A percentile compares a stretch with the other conserved stretches of the same genome.
These are phyloP conservation scores for Neofusicoccum kwambonambiense DNA, from an alignment of 2,329 filamentous ascomycete genomes.

Conservation along the genomic window DNA sequence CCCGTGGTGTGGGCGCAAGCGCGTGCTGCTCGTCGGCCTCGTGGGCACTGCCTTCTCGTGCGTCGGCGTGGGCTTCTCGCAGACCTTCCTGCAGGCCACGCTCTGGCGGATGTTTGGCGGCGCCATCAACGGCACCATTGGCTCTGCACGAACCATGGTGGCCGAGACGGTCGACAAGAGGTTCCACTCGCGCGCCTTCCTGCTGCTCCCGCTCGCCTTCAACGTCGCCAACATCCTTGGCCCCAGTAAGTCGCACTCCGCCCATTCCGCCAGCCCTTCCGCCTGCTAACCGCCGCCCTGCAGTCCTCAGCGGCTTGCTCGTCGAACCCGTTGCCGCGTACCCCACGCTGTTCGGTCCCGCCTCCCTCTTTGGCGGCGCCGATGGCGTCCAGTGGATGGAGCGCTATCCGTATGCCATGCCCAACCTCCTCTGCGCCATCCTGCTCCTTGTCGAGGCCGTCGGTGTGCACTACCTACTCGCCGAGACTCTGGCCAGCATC, in stretches of 20 bases:
- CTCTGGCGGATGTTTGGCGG: constrained; percentile 41
- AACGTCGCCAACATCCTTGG: constrained; percentile 43
- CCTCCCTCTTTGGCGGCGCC: constrained; percentile 53
- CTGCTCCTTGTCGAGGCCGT: constrained; percentile 55
- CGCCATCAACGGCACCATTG: constrained; percentile 43
- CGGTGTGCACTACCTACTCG: constrained; percentile 58
- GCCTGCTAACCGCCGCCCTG: neutral
- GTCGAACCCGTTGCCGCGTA: constrained; percentile 60
- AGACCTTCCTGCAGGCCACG: constrained; percentile 40
- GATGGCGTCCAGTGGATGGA: constrained; percentile 60
- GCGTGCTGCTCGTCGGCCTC: constrained; percentile 40
- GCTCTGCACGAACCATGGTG: constrained; percentile 43
- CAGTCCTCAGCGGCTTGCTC: constrained; percentile 62
- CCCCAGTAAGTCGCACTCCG: constrained; percentile 25
- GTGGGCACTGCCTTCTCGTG: constrained; percentile 40
- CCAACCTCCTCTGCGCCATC: constrained; percentile 60
- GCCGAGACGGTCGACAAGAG: constrained; percentile 40
- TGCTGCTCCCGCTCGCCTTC: constrained; percentile 41
- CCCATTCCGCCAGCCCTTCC: neutral
- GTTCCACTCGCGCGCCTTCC: constrained; percentile 41
- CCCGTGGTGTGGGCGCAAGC: constrained; percentile 46
- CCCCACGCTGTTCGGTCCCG: constrained; percentile 57
- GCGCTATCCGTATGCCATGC: constrained; percentile 62
- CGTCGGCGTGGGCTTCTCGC: constrained; percentile 41
- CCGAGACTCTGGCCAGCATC: constrained; percentile 48